These are phyloP conservation scores for Rhizophora mangle DNA, from an alignment of 345 rosid genomes.

Conservation along the genomic window DNA sequence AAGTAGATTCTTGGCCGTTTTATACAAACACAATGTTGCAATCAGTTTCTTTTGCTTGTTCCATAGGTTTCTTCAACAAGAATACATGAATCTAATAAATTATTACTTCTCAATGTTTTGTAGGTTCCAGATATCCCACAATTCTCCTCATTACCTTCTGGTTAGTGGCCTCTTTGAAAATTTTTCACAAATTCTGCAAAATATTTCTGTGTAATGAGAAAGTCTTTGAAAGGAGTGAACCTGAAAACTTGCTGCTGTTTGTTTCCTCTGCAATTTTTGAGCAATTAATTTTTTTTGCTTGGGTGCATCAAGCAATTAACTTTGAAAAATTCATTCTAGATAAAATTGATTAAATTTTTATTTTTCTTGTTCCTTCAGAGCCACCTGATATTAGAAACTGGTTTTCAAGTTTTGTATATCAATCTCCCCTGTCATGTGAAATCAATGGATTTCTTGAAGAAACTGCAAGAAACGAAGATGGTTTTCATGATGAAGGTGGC, in stretches of 20 bases:
- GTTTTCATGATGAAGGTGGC: slow-evolving; percentile 28
- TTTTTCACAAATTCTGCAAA: background rate
- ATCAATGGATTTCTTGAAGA: slow-evolving; percentile 18
- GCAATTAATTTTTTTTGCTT: background rate
- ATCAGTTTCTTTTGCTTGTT: background rate
- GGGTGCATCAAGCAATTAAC: background rate
- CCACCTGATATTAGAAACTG: slow-evolving; percentile 48
- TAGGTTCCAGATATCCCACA: slow-evolving; percentile 17
- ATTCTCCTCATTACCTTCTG: slow-evolving; percentile 13
- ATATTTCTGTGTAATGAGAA: background rate
- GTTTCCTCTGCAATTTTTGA: background rate
- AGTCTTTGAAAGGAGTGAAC: background rate
- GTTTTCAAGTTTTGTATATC: slow-evolving; percentile 50
- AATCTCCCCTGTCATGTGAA: slow-evolving; percentile 38
- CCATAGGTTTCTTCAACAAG: background rate
- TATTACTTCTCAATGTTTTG: background rate
- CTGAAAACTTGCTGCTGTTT: background rate
- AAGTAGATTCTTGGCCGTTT: background rate
- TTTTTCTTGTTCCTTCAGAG: slow-evolving; percentile 12
- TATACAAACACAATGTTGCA: background rate
- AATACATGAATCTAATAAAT: background rate
- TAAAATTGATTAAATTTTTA: background rate
- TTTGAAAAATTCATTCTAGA: background rate
- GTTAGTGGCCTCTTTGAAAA: slow-evolving; percentile 8
- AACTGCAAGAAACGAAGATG: slow-evolving; percentile 24